phyloP scores from a whole-genome alignment of 2,329 filamentous ascomycete genomes.

The Penicillium crustosum region DNA sequence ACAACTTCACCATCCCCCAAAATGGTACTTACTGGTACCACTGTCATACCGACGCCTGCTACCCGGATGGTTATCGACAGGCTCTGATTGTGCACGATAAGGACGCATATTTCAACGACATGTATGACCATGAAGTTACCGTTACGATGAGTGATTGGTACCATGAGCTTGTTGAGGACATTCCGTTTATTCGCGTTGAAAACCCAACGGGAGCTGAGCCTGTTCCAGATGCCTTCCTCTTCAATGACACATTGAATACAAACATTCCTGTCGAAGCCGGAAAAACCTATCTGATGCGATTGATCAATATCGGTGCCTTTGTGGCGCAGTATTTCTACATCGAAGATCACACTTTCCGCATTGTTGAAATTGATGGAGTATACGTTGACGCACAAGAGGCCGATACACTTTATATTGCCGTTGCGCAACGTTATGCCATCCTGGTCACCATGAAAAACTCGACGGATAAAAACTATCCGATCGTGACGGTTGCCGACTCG shows the following conservation, averaged over 20 bases:
- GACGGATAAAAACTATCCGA: constrained; percentile 63
- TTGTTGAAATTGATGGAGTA: constrained; percentile 72
- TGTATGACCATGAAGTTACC: neutral
- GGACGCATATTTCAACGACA: neutral
- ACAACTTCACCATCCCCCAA: neutral
- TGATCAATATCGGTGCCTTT: constrained; percentile 38
- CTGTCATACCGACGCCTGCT: constrained; percentile 1
- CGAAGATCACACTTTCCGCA: constrained; percentile 59
- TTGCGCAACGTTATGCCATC: constrained; percentile 63
- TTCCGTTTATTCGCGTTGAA: constrained; percentile 47
- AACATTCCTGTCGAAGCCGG: constrained; percentile 44
- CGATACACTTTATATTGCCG: constrained; percentile 64
- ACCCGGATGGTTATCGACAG: neutral
- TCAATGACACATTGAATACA: constrained; percentile 68
- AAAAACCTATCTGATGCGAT: constrained; percentile 67
- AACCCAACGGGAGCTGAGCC: constrained; percentile 60
- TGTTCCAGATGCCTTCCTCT: constrained; percentile 65
- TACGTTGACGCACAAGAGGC: constrained; percentile 63
- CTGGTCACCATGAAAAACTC: constrained; percentile 62
- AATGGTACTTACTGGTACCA: constrained; percentile 8
- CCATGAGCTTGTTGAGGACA: constrained; percentile 1
- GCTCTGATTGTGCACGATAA: constrained; percentile 3
- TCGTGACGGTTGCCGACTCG: constrained; percentile 45
- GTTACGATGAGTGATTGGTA: constrained; percentile 6
- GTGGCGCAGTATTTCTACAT: constrained; percentile 53